Percentiles rank a stretch among this genome's conserved stretches.
These are phyloP conservation scores for Juncus effusus DNA, from an alignment of 176 grass and related monocot genomes.

Conservation along the genomic window DNA sequence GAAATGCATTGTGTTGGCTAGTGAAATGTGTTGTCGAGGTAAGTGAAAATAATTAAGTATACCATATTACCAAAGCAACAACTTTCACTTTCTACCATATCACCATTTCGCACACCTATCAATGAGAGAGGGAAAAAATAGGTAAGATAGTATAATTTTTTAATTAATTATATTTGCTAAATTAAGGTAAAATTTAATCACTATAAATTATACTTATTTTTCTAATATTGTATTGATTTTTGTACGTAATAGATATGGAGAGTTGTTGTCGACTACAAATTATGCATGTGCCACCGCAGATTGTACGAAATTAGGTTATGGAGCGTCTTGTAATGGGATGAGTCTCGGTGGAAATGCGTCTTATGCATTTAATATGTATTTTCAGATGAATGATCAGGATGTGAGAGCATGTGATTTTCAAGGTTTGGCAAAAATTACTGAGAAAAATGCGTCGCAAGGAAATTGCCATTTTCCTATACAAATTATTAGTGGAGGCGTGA, in stretches of 20 bases:
- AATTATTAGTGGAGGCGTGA: conserved; percentile 26
- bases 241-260: conserved; percentile 34
- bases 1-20: too few relatives aligned
- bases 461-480: conserved; percentile 31
- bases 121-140: too few relatives aligned
- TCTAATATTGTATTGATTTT: too few relatives aligned
- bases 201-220: too few relatives aligned
- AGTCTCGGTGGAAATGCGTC: conserved; percentile 31
- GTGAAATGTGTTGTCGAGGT: too few relatives aligned
- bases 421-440: conserved; percentile 27
- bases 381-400: conserved; percentile 35
- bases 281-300: conserved; percentile 64
- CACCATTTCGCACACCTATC: too few relatives aligned
- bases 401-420: conserved; percentile 23
- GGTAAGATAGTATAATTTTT: too few relatives aligned
- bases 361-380: conserved; percentile 31
- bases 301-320: conserved; percentile 67
- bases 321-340: conserved; percentile 36
- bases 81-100: too few relatives aligned
- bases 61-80: too few relatives aligned
- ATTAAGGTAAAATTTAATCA: too few relatives aligned
- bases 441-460: conserved; percentile 18
- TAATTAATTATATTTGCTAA: too few relatives aligned
- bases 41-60: too few relatives aligned
- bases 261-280: conserved; percentile 45